Conservation (phyloP, 108 stramenopile species). For the Cyclotella baltica region DNA sequence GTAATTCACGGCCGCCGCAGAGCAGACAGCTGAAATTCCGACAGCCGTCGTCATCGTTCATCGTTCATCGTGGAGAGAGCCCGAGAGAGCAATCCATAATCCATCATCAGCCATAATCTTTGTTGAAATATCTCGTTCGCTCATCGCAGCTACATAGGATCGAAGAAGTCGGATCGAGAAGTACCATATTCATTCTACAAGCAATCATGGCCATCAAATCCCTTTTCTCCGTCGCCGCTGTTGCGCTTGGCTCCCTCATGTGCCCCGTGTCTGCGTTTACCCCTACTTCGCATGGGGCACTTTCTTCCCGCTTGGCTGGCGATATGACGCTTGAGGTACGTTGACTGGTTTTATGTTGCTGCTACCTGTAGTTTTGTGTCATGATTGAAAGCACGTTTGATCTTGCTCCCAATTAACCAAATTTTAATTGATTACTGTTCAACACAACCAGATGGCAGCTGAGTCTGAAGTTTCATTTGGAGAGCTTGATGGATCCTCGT, state of each 20-base stretch:
- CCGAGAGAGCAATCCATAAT: no score
- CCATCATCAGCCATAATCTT: not conserved
- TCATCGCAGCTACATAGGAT: not conserved
- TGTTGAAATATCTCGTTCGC: not conserved
- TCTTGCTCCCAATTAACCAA: not conserved
- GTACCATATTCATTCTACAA: no score
- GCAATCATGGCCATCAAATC: not conserved
- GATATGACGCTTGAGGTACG: not conserved
- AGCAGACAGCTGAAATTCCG: not conserved
- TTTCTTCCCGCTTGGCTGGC: not conserved
- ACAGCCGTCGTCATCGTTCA: not conserved
- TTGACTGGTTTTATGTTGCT: no score
- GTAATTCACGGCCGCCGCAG: no score
- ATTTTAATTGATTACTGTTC: not conserved
- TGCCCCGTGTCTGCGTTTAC: not conserved
- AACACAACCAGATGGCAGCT: constrained; percentile 59
- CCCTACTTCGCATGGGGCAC: not conserved
- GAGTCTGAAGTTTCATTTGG: constrained; percentile 85
- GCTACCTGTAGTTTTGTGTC: not conserved
- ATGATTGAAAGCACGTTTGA: not conserved
- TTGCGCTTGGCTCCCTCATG: not conserved
- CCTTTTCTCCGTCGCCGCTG: not conserved
- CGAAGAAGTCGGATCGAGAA: no score
- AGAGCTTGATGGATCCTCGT: constrained; percentile 72
- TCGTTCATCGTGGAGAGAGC: no score